These are phyloP conservation scores for Lumnitzera racemosa DNA, from an alignment of 345 rosid species.

Conservation along the genomic window DNA sequence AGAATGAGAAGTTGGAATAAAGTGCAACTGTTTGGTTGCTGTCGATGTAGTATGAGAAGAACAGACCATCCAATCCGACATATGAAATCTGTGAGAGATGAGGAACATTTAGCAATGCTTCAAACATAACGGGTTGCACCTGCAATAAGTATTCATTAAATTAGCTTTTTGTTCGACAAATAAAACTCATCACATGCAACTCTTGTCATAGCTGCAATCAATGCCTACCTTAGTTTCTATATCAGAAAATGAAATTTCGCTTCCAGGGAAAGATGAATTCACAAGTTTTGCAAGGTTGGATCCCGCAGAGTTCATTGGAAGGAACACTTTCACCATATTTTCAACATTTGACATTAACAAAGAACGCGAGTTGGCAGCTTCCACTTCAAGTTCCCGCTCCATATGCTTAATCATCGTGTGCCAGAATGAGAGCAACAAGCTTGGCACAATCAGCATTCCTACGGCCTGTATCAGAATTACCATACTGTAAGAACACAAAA, in stretches of 20 bases:
- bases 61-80: slow-evolving; percentile 30
- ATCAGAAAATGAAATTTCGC: slow-evolving; percentile 10
- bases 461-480: slow-evolving; percentile 19
- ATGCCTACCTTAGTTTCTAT: slow-evolving; percentile 23
- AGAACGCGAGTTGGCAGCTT: slow-evolving; percentile 3
- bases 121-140: slow-evolving; percentile 39
- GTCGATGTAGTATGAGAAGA: slow-evolving; percentile 26
- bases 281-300: slow-evolving; percentile 18
- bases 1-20: slow-evolving; percentile 22
- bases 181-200: no score
- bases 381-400: slow-evolving; percentile 7
- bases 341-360: slow-evolving; percentile 23
- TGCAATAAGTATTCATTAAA: slow-evolving; percentile 3
- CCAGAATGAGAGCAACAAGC: slow-evolving; percentile 26
- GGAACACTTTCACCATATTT: slow-evolving; percentile 9
- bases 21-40: slow-evolving; percentile 18
- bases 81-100: slow-evolving; percentile 30
- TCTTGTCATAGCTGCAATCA: no score
- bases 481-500: not conserved
- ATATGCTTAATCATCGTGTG: slow-evolving; percentile 7
- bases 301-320: slow-evolving; percentile 24
- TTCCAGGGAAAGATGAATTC: slow-evolving; percentile 17
- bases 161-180: no score
- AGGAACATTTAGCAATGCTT: slow-evolving; percentile 29
- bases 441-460: slow-evolving; percentile 23